Evolutionary conservation across 306 rosid species (phyloP).

Genomic region (Casuarina glauca): DNA sequence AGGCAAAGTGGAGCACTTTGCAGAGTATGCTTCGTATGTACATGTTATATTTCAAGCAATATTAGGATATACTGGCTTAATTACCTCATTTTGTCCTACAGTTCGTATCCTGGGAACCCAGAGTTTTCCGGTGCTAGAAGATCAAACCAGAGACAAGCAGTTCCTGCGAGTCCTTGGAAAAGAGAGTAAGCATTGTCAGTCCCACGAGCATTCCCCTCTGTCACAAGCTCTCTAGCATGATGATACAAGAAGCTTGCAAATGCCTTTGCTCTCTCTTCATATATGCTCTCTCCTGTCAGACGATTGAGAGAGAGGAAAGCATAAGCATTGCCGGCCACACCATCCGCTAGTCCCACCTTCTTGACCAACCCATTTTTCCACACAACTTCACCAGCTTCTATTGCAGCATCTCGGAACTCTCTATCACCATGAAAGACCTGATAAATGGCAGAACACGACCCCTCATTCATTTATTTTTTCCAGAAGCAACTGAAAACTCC

Average conservation of each 20-base stretch:
- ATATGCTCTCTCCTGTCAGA: slow-evolving; percentile 63
- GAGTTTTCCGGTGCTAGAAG: slow-evolving; percentile 57
- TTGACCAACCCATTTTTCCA: slow-evolving; percentile 87
- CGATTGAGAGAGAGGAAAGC: slow-evolving; percentile 71
- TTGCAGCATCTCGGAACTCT: slow-evolving; percentile 86
- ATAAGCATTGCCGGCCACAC: slow-evolving; percentile 80
- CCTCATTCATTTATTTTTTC: neutral
- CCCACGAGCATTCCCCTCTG: slow-evolving; percentile 12
- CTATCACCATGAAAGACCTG: slow-evolving; percentile 70
- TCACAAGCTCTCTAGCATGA: slow-evolving; percentile 35
- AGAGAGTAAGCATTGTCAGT: slow-evolving; percentile 57
- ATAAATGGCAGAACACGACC: neutral
- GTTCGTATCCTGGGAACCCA: slow-evolving; percentile 81
- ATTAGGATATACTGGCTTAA: neutral
- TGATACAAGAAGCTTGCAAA: slow-evolving; percentile 68
- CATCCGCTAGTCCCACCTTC: slow-evolving; percentile 87
- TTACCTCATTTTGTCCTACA: slow-evolving; percentile 23
- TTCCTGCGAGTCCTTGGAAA: slow-evolving; percentile 84
- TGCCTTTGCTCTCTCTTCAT: slow-evolving; percentile 76
- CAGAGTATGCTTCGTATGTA: neutral
- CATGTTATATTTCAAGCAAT: neutral
- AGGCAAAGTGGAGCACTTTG: neutral
- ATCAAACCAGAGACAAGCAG: slow-evolving; percentile 86
- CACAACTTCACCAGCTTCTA: slow-evolving; percentile 94
- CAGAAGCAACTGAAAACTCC: neutral